Base-by-base conservation (phyloP, 352 stramenopile species). In the Globisporangium middletonii region DNA sequence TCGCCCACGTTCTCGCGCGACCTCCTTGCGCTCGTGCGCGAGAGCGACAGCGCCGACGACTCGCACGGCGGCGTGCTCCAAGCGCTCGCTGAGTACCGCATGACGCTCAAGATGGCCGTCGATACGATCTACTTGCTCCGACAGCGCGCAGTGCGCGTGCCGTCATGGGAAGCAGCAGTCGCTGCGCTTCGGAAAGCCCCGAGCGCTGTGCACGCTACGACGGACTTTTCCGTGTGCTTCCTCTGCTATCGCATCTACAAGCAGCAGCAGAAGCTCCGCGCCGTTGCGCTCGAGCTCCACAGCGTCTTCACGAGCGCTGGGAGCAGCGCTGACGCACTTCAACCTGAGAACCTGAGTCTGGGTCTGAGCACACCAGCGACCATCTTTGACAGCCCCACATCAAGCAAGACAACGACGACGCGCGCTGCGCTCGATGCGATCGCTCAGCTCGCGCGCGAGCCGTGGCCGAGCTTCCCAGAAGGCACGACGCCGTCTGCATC, bases 231-330 rank as follows among this genome's bases (percentile, higher is more conserved):
- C 0, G 79, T 86, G 0, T 94, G 83, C 43, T 77, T 78, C 54
- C 52, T 94, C 2, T 94, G 83, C 63, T 94, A 94, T 44, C 60
- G 64, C 19, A 72, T 94, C 23, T 91, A 85, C 68, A 86, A 92
- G 53, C 73, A 86, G 43, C 81, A 94, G 43, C 57, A 79, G 16
- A 63, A 67, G 50, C 63, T 91, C 4, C 62, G 72, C 30, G 42
- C 73, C 9, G 69, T 88, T 15, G 67, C 81, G 0, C 55, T 59
- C 19, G 79, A 89, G 51, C 55, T 88, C 0, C 71, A 81, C 19
- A 55, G 64, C 33, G 45, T 66, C 2, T 52, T 67, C 37, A 65
- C 43, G 7, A 38, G 30, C 4, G 61, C 48, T 12, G 23, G 50
- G 18, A 49, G 55, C 37, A 41, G 33, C 3, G 23, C 46, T 15